These are phyloP conservation scores for Rhizophagus sp. DNA, from an alignment of 192 early-diverging fungal genomes.

Conservation along the genomic window DNA sequence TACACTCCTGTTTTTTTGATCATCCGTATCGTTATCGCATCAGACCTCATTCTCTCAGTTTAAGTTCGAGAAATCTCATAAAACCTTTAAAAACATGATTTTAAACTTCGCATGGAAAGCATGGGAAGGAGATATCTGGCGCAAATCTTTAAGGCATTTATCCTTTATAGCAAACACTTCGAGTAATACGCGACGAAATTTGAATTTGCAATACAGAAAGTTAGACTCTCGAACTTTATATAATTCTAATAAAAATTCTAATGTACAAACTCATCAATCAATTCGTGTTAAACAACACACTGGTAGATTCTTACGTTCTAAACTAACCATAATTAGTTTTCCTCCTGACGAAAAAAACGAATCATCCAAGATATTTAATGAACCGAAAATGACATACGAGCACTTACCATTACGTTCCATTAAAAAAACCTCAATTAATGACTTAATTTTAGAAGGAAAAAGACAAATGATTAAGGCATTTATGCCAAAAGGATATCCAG, in stretches of 20 bases:
- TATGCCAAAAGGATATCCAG: conserved; percentile 74
- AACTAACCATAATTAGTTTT: conserved; percentile 8
- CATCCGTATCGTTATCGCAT: background rate
- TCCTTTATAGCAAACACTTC: background rate
- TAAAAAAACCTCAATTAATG: conserved; percentile 12
- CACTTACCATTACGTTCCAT: background rate
- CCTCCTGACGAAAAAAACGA: background rate
- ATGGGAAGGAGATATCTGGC: background rate
- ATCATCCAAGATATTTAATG: background rate
- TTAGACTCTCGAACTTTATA: background rate
- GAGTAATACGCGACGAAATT: background rate
- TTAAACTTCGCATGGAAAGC: background rate
- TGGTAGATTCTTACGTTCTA: conserved; percentile 2
- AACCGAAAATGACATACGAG: background rate
- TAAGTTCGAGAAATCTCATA: background rate
- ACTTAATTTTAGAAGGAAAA: conserved; percentile 9
- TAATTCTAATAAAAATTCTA: background rate
- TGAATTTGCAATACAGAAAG: background rate
- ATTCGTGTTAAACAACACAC: background rate
- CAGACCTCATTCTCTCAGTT: no score
- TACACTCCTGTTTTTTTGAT: background rate
- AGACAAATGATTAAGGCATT: conserved; percentile 50
- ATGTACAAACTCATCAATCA: background rate
- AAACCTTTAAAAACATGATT: background rate
- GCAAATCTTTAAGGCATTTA: background rate